Base-by-base conservation (phyloP, 441 rosid species). In the Pelargonium myrrhifolium region DNA sequence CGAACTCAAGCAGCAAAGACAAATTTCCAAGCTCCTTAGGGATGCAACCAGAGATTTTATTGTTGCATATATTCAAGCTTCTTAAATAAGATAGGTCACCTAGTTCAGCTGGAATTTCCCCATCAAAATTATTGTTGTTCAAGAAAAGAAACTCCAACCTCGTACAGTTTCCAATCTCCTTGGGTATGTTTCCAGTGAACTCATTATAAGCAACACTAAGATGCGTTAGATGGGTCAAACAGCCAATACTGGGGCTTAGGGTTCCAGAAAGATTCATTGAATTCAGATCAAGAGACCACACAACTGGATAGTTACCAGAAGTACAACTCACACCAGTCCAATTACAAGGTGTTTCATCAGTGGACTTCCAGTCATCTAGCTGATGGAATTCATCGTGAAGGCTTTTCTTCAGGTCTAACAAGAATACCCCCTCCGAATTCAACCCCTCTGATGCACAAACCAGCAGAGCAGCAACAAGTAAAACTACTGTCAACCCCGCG, bases 241-340 rank as follows among this genome's bases (percentile, higher is more conserved):
- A 71, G 21, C 97, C 96, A 67, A 91, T 84, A 67, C 83, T 85
- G 6, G 89, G 84, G 64, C 82, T 82, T 65, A 91, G 68, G 31
- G 74, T 76, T 37, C 99, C 99, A 18, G 99, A 82, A 74, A 94
- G 90, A 75, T 91, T 91, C 96, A 81, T 82, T 3, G 85, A 83
- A 61, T 64, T 83, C 88, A 94, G 76, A 76, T 86, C 75, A 59
- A 94, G 87, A 72, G 97, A 87, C 76, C 72, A 71, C 63, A 93
- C 89, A 26, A 83, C 80, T 5, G 82, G 82, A 63, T 70, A 78
- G 68, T 74, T 67, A 64, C 75, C 86, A 6, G 82, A 72, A 76
- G 84, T 85, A 86, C 99, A 94, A 66, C 80, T 82, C 72, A 94
- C 93, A 66, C 99, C 96, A 42, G 68, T 72, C 99, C 99, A 94